These are phyloP conservation scores for Magnolia kwangsiensis DNA, from an alignment of 164 flowering plant genomes.

Conservation along the genomic window DNA sequence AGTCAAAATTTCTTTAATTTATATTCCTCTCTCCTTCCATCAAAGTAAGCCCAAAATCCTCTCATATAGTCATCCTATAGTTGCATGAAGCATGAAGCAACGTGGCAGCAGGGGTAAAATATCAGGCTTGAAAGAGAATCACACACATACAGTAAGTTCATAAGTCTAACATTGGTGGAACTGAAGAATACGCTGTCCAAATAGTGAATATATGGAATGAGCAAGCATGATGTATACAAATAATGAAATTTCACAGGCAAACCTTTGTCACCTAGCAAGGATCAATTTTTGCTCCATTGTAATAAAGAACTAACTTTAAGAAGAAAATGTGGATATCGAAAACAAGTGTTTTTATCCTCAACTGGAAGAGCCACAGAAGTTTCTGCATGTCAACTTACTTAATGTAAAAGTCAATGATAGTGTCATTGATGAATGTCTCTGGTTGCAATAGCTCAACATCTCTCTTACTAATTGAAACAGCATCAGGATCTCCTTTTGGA, in stretches of 20 bases:
- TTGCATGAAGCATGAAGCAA: too few species aligned
- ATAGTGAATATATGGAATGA: not conserved
- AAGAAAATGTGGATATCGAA: not conserved
- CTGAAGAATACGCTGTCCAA: not conserved
- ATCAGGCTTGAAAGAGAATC: not conserved
- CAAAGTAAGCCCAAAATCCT: too few species aligned
- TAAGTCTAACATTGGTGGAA: not conserved
- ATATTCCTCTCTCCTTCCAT: too few species aligned
- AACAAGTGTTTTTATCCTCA: not conserved
- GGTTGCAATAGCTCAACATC: conserved; percentile 85
- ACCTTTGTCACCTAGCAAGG: not conserved
- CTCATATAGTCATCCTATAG: too few species aligned
- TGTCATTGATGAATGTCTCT: conserved; percentile 72
- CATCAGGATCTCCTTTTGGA: conserved; percentile 92
- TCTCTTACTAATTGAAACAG: conserved; percentile 85
- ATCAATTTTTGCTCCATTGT: not conserved
- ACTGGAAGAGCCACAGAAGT: not conserved
- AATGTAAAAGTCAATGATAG: conserved; percentile 90
- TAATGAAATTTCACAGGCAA: not conserved
- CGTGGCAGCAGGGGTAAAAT: not conserved
- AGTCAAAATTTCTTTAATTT: not conserved
- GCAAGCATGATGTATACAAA: not conserved
- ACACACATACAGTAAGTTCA: not conserved
- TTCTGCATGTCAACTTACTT: conserved; percentile 49
- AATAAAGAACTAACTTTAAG: not conserved